Conservation (phyloP, 2,329 filamentous ascomycete genomes). For the Rhinocladiella mackenziei region DNA sequence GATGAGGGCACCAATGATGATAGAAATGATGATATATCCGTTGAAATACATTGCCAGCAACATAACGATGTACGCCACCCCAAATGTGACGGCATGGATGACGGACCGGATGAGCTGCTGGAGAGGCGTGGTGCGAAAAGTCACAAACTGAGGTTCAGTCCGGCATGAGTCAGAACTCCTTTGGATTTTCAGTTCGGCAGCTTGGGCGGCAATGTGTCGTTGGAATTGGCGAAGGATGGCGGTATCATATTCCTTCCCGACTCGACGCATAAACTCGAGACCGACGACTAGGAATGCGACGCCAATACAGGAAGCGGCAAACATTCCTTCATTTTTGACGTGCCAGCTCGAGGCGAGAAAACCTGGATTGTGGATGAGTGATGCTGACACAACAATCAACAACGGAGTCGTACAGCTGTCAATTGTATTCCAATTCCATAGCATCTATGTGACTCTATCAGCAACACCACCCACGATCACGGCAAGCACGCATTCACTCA, state of each 20-base stretch:
- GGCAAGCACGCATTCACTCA: too few species aligned
- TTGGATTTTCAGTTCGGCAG: conserved; percentile 5
- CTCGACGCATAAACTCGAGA: conserved; percentile 68
- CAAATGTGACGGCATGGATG: conserved; percentile 45
- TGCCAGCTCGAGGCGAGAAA: conserved; percentile 70
- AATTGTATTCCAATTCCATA: conserved; percentile 72
- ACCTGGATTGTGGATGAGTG: too few species aligned
- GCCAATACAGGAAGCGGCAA: conserved; percentile 75
- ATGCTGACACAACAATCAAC: too few species aligned
- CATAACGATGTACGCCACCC: conserved; percentile 77
- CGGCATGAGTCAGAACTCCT: neutral
- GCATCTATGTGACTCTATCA: conserved; percentile 52
- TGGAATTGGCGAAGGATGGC: conserved; percentile 39
- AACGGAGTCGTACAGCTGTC: conserved; percentile 37
- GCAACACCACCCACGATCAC: too few species aligned
- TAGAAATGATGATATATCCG: conserved; percentile 73
- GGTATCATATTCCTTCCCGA: conserved; percentile 68
- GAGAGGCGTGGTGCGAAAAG: conserved; percentile 16
- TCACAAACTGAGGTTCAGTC: conserved; percentile 16
- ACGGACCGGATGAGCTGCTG: conserved; percentile 20
- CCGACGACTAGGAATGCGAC: conserved; percentile 67
- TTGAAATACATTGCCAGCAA: conserved; percentile 62
- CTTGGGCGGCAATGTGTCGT: neutral
- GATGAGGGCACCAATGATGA: conserved; percentile 77
- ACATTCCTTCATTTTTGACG: conserved; percentile 65